A percentile compares a stretch with the other conserved stretches of the same genome.
These are phyloP conservation scores for Aureobasidium leucospermi DNA, from an alignment of 2,329 filamentous ascomycete species.

Conservation along the genomic window DNA sequence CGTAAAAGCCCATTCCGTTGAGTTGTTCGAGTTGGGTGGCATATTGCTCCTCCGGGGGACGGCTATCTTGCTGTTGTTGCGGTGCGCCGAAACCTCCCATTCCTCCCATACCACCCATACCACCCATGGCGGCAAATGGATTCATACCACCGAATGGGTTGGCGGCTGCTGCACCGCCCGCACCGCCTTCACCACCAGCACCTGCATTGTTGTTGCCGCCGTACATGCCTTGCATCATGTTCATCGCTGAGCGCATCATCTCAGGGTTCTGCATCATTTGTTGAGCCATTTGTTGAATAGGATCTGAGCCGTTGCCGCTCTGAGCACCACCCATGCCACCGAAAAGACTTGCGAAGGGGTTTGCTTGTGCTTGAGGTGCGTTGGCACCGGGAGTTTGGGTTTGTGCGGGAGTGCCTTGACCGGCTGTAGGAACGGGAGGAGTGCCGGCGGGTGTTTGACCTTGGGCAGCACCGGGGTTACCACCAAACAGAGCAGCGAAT, in stretches of 20 bases:
- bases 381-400: conserved; percentile 22
- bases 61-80: conserved; percentile 61
- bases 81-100: conserved; percentile 26
- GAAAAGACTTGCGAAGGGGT: conserved; percentile 65
- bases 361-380: conserved; percentile 36
- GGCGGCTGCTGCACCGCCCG: conserved; percentile 18
- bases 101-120: conserved; percentile 27
- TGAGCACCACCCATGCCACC: conserved; percentile 24
- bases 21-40: conserved; percentile 83
- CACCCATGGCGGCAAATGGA: conserved; percentile 34
- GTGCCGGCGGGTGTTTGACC: conserved; percentile 30
- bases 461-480: conserved; percentile 23
- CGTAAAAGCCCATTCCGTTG: conserved; percentile 98
- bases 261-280: conserved; percentile 52
- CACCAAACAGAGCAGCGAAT: conserved; percentile 53
- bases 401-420: conserved; percentile 25
- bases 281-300: conserved; percentile 39
- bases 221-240: conserved; percentile 47
- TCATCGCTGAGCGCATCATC: conserved; percentile 44
- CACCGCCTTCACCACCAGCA: conserved; percentile 30
- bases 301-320: conserved; percentile 29
- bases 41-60: conserved; percentile 90
- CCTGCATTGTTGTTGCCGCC: conserved; percentile 27
- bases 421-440: conserved; percentile 23
- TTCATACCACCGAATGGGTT: conserved; percentile 39